Conservation (phyloP, 306 rosid genomes). For the Trifolium dubium region DNA sequence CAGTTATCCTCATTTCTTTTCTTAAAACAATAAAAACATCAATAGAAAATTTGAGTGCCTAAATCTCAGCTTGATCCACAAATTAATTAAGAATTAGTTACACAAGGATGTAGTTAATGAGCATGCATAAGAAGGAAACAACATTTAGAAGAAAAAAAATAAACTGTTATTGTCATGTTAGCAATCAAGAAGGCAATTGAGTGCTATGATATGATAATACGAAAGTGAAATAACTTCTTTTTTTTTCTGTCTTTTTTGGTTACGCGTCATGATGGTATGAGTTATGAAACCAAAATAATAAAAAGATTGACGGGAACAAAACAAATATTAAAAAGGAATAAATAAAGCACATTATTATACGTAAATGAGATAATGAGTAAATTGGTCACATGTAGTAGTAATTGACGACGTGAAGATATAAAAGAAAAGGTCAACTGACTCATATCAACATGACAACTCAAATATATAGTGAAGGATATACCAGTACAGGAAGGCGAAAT, state of each 20-base stretch:
- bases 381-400: not conserved
- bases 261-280: not conserved
- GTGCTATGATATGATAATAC: not conserved
- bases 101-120: conserved; percentile 6
- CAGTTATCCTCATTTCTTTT: not conserved
- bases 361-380: not conserved
- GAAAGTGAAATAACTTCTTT: conserved; percentile 19
- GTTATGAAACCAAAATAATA: conserved; percentile 5
- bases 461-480: conserved; percentile 39
- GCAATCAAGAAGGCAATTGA: not conserved
- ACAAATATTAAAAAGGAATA: not conserved
- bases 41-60: not conserved
- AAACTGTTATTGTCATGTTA: not conserved
- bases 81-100: conserved; percentile 4
- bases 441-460: conserved; percentile 14
- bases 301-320: not conserved
- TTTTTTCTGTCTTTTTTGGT: not conserved
- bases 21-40: not conserved
- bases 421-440: conserved; percentile 13
- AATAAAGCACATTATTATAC: not conserved
- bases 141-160: not conserved
- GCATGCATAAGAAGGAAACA: conserved; percentile 9
- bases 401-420: not conserved
- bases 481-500: conserved; percentile 86
- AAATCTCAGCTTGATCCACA: not conserved